A percentile compares a stretch with the other conserved stretches of the same genome.
phyloP scores from a whole-genome alignment of 805 yeast species.

The Maudiozyma serrabonitensis region DNA sequence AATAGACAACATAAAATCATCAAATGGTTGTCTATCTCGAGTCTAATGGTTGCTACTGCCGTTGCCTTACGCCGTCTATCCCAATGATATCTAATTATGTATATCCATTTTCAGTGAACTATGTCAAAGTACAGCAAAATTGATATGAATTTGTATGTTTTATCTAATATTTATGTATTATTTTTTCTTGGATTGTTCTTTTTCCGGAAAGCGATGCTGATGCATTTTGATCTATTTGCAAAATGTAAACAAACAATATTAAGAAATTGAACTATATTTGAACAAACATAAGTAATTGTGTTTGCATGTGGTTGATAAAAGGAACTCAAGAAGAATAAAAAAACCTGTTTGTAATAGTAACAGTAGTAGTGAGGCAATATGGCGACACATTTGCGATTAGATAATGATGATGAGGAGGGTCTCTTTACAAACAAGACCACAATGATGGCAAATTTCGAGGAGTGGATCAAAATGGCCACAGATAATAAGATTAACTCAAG shows the following conservation, averaged over 20 bases:
- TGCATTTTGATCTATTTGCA: not conserved
- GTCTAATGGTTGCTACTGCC: not conserved
- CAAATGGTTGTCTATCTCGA: slow-evolving; percentile 1
- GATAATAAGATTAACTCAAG: slow-evolving; percentile 75
- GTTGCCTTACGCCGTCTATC: not conserved
- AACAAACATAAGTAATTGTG: slow-evolving; percentile 50
- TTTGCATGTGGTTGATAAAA: too few relatives aligned
- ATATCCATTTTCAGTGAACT: too few relatives aligned
- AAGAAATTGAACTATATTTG: slow-evolving; percentile 70
- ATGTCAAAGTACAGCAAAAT: too few relatives aligned
- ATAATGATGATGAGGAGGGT: slow-evolving; percentile 16
- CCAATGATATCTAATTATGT: too few relatives aligned
- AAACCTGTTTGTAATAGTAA: too few relatives aligned
- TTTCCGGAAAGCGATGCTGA: too few relatives aligned
- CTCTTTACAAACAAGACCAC: slow-evolving; percentile 30
- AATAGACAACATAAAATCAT: slow-evolving; percentile 47
- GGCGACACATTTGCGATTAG: slow-evolving; percentile 5
- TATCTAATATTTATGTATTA: too few relatives aligned
- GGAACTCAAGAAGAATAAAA: too few relatives aligned
- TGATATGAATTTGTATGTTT: too few relatives aligned
- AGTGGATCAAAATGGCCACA: slow-evolving; percentile 76
- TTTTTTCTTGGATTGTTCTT: too few relatives aligned
- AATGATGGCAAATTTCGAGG: slow-evolving; percentile 52
- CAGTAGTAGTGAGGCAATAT: not conserved
- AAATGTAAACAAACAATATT: not conserved